Evolutionary conservation across 2,329 filamentous ascomycete species (phyloP).

Genomic region (Fusarium aywerte): DNA sequence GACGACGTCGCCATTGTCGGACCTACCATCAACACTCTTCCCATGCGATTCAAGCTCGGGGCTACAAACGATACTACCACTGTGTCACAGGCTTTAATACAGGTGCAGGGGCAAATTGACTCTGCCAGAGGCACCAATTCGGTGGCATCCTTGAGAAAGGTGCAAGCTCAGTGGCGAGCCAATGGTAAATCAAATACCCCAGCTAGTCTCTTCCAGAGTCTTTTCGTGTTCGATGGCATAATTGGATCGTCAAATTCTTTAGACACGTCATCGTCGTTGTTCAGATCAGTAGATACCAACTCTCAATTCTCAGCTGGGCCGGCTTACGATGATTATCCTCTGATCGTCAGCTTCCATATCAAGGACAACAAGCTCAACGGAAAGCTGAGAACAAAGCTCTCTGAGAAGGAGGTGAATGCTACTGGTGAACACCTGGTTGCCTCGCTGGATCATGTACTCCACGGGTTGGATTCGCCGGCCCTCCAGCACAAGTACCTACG

Average conservation of each 20-base stretch:
- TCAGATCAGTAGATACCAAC: background rate
- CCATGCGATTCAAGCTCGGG: background rate
- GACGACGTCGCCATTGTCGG: constrained; percentile 1
- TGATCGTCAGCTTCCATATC: constrained; percentile 27
- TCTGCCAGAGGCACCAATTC: constrained; percentile 5
- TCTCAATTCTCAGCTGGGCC: background rate
- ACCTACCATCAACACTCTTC: constrained; percentile 20
- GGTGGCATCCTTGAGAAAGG: constrained; percentile 22
- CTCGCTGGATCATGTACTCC: background rate
- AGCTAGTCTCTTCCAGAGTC: constrained; percentile 17
- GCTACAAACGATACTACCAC: fast-evolving
- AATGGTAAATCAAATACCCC: background rate
- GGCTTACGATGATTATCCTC: constrained; percentile 22
- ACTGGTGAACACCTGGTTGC: background rate
- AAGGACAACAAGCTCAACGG: constrained; percentile 6
- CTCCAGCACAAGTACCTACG: background rate
- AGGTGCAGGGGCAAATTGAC: constrained; percentile 7
- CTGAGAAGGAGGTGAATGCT: fast-evolving
- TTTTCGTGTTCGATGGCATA: constrained; percentile 26
- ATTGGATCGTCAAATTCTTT: background rate
- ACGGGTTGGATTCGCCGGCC: background rate
- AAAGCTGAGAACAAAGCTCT: constrained; percentile 16
- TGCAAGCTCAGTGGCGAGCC: constrained; percentile 19
- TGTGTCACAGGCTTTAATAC: background rate
- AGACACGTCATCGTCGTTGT: background rate